phyloP scores from a whole-genome alignment of 2,329 filamentous ascomycete genomes.

The Penicillium frequentans region DNA sequence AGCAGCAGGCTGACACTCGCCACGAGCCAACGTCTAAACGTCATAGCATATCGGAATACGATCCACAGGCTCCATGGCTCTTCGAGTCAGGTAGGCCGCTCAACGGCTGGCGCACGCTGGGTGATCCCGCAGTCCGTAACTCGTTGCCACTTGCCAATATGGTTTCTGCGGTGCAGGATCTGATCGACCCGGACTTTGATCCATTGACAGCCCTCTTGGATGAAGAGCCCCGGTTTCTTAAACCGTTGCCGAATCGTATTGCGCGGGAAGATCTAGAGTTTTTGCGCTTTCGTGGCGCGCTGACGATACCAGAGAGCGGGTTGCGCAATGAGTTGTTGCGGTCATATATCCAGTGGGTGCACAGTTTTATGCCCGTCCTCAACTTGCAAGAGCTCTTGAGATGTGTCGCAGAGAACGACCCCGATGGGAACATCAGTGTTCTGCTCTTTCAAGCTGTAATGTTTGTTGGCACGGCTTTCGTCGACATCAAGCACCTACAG shows the following conservation, averaged over 20 bases:
- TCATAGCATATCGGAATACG: conserved; percentile 27
- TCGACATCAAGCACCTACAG: conserved; percentile 71
- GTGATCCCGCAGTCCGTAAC: conserved; percentile 28
- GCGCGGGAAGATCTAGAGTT: conserved; percentile 76
- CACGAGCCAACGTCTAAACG: conserved; percentile 22
- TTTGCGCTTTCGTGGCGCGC: conserved; percentile 74
- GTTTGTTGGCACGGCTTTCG: conserved; percentile 83
- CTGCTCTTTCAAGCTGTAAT: conserved; percentile 90
- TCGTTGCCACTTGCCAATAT: conserved; percentile 39
- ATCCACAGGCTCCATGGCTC: conserved; percentile 34
- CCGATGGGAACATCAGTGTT: conserved; percentile 70
- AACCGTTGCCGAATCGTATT: conserved; percentile 72
- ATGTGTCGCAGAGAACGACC: conserved; percentile 63
- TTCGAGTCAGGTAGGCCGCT: conserved; percentile 23
- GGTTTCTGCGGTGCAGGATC: conserved; percentile 38
- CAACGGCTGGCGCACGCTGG: conserved; percentile 29
- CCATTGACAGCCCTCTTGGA: conserved; percentile 38
- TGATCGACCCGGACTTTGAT: conserved; percentile 41
- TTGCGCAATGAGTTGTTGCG: conserved; percentile 76
- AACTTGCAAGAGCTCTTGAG: conserved; percentile 59
- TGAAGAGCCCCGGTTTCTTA: conserved; percentile 63
- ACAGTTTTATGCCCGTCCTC: conserved; percentile 86
- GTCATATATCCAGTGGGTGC: conserved; percentile 79
- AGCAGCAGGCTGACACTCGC: conserved; percentile 20
- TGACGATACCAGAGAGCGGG: conserved; percentile 66